Evolutionary conservation across 1,284 basidiomycete species (phyloP).

Genomic region (Leucoagaricus sp.): DNA sequence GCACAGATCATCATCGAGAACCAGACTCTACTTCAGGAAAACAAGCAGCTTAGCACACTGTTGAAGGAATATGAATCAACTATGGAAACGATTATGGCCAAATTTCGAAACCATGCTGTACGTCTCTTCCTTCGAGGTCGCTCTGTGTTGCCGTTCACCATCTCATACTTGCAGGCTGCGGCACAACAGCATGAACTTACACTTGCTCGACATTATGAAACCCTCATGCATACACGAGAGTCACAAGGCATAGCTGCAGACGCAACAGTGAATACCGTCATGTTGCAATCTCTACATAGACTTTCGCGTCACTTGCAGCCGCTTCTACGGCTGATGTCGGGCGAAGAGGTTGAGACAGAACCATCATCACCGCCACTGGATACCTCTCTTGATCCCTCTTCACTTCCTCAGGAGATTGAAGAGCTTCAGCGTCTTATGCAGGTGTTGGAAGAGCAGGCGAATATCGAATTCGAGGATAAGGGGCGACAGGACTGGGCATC

Average conservation of each 20-base stretch:
- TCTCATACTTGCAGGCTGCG: conserved; percentile 57
- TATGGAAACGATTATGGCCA: conserved; percentile 95
- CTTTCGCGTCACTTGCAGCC: conserved; percentile 72
- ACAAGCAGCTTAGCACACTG: conserved; percentile 87
- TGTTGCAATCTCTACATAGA: conserved; percentile 61
- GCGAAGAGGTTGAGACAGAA: conserved; percentile 51
- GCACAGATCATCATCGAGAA: conserved; percentile 94
- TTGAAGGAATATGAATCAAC: conserved; percentile 96
- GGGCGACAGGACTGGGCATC: conserved; percentile 74
- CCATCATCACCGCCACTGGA: conserved; percentile 2
- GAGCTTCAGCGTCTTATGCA: conserved; percentile 49
- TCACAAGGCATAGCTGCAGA: conserved; percentile 62
- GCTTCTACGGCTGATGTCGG: conserved; percentile 72
- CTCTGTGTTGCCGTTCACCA: conserved; percentile 5
- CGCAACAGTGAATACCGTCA: conserved; percentile 57
- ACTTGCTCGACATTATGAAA: conserved; percentile 90
- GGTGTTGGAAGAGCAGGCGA: conserved; percentile 34
- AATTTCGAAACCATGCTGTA: conserved; percentile 92
- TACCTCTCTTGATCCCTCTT: conserved; percentile 25
- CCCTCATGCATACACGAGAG: conserved; percentile 76
- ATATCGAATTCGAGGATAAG: conserved; percentile 24
- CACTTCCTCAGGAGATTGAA: conserved; percentile 36
- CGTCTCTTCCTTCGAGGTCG: conserved; percentile 35
- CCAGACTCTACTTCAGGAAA: conserved; percentile 89
- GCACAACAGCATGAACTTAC: conserved; percentile 92